phyloP scores from a whole-genome alignment of 2,329 filamentous ascomycete genomes.

The Elsinoe ampelina region DNA sequence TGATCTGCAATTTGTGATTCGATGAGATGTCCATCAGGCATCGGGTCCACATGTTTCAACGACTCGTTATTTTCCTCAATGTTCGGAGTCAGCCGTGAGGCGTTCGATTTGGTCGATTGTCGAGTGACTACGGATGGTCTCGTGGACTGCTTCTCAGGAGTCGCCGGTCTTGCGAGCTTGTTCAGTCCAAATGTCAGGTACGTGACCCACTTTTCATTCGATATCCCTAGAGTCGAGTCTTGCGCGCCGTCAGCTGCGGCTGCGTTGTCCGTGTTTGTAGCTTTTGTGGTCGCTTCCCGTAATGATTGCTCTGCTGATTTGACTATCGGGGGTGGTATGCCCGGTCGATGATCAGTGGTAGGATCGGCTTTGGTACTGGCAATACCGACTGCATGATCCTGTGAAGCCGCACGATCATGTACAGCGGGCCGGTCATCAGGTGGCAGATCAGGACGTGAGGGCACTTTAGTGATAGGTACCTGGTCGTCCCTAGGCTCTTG shows the following conservation, averaged over 20 bases:
- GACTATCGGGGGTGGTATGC: slow-evolving; percentile 40
- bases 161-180: slow-evolving; percentile 22
- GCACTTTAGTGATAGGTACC: neutral
- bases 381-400: slow-evolving; percentile 20
- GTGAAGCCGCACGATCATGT: slow-evolving; percentile 21
- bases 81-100: slow-evolving; percentile 15
- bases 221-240: slow-evolving; percentile 34
- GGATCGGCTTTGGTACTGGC: slow-evolving; percentile 10
- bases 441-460: slow-evolving; percentile 7
- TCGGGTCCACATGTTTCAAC: slow-evolving; percentile 25
- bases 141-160: slow-evolving; percentile 16
- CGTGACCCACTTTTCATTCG: slow-evolving; percentile 40
- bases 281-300: slow-evolving; percentile 32
- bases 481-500: neutral
- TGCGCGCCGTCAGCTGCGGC: slow-evolving; percentile 17
- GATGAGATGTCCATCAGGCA: slow-evolving; percentile 37
- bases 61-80: slow-evolving; percentile 10
- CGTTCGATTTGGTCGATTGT: slow-evolving; percentile 21
- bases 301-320: slow-evolving; percentile 35
- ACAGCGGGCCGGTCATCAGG: slow-evolving; percentile 18
- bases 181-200: slow-evolving; percentile 41
- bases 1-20: slow-evolving; percentile 53
- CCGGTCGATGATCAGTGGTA: slow-evolving; percentile 22
- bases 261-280: slow-evolving; percentile 19
- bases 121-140: slow-evolving; percentile 19